Base-by-base conservation (phyloP, 1,284 basidiomycete species). In the Xerocomus cyaneibrunnescens region DNA sequence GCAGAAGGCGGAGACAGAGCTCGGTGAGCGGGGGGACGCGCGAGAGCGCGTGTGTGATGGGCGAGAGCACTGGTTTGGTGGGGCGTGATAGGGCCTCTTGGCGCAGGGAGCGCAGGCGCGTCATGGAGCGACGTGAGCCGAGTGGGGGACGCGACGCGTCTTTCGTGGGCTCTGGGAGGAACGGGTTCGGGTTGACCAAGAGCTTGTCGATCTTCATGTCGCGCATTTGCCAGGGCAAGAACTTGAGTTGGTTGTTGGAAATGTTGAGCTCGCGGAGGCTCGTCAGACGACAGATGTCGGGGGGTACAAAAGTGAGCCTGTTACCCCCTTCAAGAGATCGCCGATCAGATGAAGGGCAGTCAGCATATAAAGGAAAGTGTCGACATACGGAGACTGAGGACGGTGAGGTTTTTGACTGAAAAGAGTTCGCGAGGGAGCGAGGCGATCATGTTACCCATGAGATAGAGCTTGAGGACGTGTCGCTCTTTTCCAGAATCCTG, bases 171-270 rank as follows among this genome's bases (percentile, higher is more conserved):
- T 72, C 73, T 16, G 58, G 48, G 7, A 80, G 54, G 65, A 85
- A 87, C 0, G 76, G 81, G 55, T 89, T 89, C 0, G 80, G 79
- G 31, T 77, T 66, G 3, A 87, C 59, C 16, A 63, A 56, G 7
- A 88, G 69, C 7, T 62, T 68, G 10, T 70, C 60, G 1, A 86
- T 73, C 10, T 64, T 72, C 77, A 89, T 77, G 27, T 68, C 57
- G 14, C 76, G 64, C 64, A 91, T 77, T 61, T 90, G 86, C 5
- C 83, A 76, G 12, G 88, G 88, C 0, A 90, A 69, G 62, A 79
- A 85, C 45, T 62, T 61, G 1, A 91, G 68, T 30, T 69, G 68
- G 65, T 91, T 90, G 50, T 75, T 74, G 0, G 81, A 74, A 3
- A 91, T 61, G 54, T 87, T 86, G 12, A 90, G 74, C 38, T 81